Percentiles rank a stretch among this genome's conserved stretches.
Conservation (phyloP, 345 rosid species). For the Eucalyptus tenuipes region DNA sequence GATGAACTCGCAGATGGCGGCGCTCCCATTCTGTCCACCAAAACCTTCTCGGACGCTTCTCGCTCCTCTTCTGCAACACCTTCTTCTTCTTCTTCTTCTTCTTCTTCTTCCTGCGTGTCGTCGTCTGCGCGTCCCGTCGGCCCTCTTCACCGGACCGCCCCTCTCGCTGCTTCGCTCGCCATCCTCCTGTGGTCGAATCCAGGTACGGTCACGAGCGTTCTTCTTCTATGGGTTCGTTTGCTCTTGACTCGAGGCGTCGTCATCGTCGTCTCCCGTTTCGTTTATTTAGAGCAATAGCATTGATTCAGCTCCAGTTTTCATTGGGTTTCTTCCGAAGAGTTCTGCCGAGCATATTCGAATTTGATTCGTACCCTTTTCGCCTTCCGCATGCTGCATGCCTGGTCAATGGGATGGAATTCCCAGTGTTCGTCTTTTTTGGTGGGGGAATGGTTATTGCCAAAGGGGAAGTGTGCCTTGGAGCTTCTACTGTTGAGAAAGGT, state of each 20-base stretch:
- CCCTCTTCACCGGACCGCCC: conserved; percentile 19
- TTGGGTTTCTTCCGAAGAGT: neutral
- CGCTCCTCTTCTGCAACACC: neutral
- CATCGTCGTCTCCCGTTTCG: neutral
- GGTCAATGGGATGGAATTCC: neutral
- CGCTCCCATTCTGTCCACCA: neutral
- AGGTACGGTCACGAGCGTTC: conserved; percentile 16
- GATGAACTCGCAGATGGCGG: neutral
- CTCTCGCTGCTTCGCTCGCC: conserved; percentile 61
- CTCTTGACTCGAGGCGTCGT: neutral
- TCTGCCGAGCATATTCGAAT: neutral
- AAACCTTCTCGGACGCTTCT: neutral
- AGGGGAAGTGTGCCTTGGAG: neutral
- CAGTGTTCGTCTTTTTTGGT: neutral
- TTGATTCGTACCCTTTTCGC: neutral
- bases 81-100: neutral
- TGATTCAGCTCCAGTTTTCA: neutral
- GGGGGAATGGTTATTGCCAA: neutral
- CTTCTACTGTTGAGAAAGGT: neutral
- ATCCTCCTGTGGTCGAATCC: conserved; percentile 55
- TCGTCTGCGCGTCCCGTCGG: neutral
- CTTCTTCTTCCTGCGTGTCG: neutral
- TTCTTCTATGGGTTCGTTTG: neutral
- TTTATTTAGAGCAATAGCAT: neutral
- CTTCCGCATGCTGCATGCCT: neutral